Percentiles rank a stretch among this genome's conserved stretches.
Evolutionary conservation across 31 red algal species (phyloP).

Genomic region (Endocladia muricata): DNA sequence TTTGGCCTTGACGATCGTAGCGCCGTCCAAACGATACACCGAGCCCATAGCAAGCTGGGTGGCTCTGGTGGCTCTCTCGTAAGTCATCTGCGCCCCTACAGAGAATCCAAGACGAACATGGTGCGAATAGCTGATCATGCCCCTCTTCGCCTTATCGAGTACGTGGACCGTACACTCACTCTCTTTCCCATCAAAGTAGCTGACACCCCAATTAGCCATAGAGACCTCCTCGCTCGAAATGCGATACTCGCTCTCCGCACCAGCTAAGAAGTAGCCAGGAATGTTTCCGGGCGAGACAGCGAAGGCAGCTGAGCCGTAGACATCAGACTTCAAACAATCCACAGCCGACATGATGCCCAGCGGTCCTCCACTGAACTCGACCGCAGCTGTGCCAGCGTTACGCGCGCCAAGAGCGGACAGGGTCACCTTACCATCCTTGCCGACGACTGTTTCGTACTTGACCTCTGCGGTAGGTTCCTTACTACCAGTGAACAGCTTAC

Average conservation of each 20-base stretch:
- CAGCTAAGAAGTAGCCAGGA: conserved; percentile 50
- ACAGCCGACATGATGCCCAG: conserved; percentile 44
- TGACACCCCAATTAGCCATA: conserved; percentile 29
- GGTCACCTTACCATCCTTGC: conserved; percentile 45
- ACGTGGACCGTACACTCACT: conserved; percentile 67
- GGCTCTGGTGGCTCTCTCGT: conserved; percentile 23
- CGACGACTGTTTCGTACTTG: conserved; percentile 54
- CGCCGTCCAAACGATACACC: conserved; percentile 65
- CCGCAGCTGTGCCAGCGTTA: conserved; percentile 4
- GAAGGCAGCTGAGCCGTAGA: conserved; percentile 36
- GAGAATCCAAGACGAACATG: conserved; percentile 64
- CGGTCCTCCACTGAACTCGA: conserved; percentile 43
- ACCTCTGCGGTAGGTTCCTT: conserved; percentile 37
- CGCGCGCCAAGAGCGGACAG: conserved; percentile 15
- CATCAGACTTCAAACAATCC: conserved; percentile 19
- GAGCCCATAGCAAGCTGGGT: conserved; percentile 45
- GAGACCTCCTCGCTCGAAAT: conserved; percentile 28
- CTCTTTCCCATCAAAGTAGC: conserved; percentile 73
- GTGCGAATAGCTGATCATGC: conserved; percentile 79
- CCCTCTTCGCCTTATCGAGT: conserved; percentile 23
- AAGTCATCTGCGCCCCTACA: conserved; percentile 65
- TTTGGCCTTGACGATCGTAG: conserved; percentile 77
- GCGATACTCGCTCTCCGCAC: conserved; percentile 43
- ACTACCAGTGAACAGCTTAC: conserved; percentile 61
- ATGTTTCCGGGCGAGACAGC: conserved; percentile 40